Percentiles rank a stretch among this genome's conserved stretches.
Evolutionary conservation across 2,329 filamentous ascomycete species (phyloP).

Genomic region (Penicillium hesseltinei): DNA sequence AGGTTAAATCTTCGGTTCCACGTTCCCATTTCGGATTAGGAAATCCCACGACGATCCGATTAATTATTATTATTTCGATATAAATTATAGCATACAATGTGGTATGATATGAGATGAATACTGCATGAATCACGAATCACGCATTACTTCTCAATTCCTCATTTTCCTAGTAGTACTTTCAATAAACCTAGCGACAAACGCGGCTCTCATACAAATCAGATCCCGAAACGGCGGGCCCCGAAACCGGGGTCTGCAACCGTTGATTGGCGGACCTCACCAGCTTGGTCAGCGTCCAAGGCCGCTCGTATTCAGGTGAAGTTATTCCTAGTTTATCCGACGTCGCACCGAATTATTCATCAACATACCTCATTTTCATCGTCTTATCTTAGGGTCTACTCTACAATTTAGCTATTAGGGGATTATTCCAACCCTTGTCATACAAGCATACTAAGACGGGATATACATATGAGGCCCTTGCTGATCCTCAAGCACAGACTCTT

Average conservation of each 20-base stretch:
- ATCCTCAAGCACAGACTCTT: background rate
- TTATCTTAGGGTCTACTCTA: background rate
- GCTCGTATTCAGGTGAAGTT: too few species aligned
- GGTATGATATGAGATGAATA: background rate
- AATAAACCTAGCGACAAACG: conserved; percentile 5
- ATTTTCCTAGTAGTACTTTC: background rate
- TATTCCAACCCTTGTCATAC: background rate
- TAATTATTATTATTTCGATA: background rate
- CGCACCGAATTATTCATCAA: background rate
- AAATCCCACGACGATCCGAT: background rate
- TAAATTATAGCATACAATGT: background rate
- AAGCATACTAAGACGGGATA: background rate
- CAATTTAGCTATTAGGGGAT: background rate
- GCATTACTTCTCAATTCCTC: background rate
- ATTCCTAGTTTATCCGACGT: background rate
- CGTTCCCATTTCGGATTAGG: background rate
- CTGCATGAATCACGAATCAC: conserved; percentile 3
- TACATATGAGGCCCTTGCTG: background rate
- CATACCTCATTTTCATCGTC: background rate
- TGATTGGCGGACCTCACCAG: background rate
- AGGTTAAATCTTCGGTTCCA: conserved; percentile 5
- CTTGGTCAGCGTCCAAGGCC: background rate
- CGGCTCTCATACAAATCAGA: background rate
- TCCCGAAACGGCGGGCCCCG: background rate
- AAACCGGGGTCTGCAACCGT: background rate